Evolutionary conservation across 768 basidiomycete species (phyloP).

Genomic region (Lactarius evosmus): DNA sequence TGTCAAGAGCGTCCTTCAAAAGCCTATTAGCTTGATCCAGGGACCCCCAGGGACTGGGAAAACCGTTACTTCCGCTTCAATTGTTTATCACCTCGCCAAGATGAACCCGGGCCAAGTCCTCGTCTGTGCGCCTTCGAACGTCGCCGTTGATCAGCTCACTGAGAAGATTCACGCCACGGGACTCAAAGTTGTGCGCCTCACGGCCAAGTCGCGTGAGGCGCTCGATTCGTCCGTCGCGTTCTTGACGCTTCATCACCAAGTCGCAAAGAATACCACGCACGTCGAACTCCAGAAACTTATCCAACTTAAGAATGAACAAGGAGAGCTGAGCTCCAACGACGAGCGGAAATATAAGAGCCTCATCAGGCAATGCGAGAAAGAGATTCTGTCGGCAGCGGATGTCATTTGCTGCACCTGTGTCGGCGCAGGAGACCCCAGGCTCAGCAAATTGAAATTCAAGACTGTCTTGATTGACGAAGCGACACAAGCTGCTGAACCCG

Average conservation of each 20-base stretch:
- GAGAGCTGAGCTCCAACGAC: slow-evolving; percentile 93
- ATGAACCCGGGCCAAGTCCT: slow-evolving; percentile 99
- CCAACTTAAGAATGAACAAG: slow-evolving; percentile 95
- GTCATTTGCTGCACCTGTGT: slow-evolving; percentile 99
- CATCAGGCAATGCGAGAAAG: slow-evolving; percentile 94
- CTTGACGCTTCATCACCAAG: slow-evolving; percentile 95
- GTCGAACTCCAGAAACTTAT: slow-evolving; percentile 98
- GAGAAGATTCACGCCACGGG: slow-evolving; percentile 99
- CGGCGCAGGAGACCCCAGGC: slow-evolving; percentile 92
- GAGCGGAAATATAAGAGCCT: slow-evolving; percentile 98
- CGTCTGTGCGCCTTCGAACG: slow-evolving; percentile 98
- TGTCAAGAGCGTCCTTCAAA: slow-evolving; percentile 97
- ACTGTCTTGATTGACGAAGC: slow-evolving; percentile 99
- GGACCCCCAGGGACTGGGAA: slow-evolving; percentile 99
- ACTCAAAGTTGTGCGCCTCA: slow-evolving; percentile 94
- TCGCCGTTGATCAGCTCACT: slow-evolving; percentile 97
- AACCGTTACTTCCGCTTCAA: slow-evolving; percentile 98
- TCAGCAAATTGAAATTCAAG: slow-evolving; percentile 97
- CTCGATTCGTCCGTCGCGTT: slow-evolving; percentile 94
- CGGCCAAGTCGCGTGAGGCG: slow-evolving; percentile 97
- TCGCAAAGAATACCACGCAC: slow-evolving; percentile 93
- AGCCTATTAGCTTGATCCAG: slow-evolving; percentile 95
- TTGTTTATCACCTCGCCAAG: slow-evolving; percentile 97
- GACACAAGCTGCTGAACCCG: slow-evolving; percentile 96
- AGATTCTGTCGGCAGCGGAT: slow-evolving; percentile 91